Evolutionary conservation across 2,329 filamentous ascomycete species (phyloP).

Genomic region (Clarireedia hainanense): DNA sequence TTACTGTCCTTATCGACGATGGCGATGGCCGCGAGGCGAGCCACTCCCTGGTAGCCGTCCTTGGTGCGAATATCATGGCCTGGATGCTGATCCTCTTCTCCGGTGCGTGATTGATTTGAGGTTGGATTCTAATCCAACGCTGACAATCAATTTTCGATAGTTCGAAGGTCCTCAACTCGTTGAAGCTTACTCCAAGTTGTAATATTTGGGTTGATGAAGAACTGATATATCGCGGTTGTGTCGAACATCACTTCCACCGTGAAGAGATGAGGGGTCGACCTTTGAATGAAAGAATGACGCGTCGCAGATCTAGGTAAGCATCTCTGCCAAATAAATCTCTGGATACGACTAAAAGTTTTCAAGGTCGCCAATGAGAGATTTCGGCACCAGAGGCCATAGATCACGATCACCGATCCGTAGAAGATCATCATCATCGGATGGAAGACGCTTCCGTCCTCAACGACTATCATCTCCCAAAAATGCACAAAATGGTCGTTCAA

Average conservation of each 20-base stretch:
- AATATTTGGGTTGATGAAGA: constrained; percentile 18
- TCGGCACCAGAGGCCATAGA: not conserved
- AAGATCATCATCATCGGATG: constrained; percentile 6
- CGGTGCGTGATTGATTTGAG: not conserved
- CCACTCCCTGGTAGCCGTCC: constrained; percentile 16
- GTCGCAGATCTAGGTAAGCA: constrained; percentile 3
- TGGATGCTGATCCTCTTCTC: constrained; percentile 13
- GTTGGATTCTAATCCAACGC: not conserved
- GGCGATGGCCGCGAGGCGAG: constrained; percentile 8
- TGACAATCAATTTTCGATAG: not conserved
- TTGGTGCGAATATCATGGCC: constrained; percentile 18
- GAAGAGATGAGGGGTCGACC: constrained; percentile 8
- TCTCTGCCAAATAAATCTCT: not conserved
- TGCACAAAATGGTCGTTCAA: not conserved
- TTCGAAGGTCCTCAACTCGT: constrained; percentile 14
- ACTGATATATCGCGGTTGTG: constrained; percentile 19
- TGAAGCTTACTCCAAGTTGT: constrained; percentile 18
- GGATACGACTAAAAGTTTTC: no score
- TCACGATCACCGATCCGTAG: constrained; percentile 5
- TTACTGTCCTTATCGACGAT: constrained; percentile 16
- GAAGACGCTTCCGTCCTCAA: not conserved
- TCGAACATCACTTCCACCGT: constrained; percentile 13
- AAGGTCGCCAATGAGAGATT: constrained; percentile 2
- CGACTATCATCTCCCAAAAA: not conserved
- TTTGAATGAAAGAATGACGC: constrained; percentile 11